Evolutionary conservation across 2,329 filamentous ascomycete species (phyloP).

Genomic region (Fusarium sp.): DNA sequence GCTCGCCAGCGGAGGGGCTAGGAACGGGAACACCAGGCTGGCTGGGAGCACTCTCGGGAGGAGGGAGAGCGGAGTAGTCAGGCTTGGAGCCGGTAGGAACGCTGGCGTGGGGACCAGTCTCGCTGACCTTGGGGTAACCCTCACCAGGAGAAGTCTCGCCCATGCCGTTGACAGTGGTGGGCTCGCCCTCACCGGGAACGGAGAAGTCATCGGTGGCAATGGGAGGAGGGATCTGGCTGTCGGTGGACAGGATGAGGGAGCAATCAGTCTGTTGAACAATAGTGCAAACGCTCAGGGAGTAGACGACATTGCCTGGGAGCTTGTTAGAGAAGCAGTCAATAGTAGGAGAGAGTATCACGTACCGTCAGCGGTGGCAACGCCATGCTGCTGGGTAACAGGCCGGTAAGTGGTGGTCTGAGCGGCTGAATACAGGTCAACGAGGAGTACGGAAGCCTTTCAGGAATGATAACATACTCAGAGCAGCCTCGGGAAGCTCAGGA

Average conservation of each 20-base stretch:
- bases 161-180: conserved; percentile 28
- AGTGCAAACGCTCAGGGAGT: conserved; percentile 51
- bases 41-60: conserved; percentile 9
- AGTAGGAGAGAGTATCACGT: conserved; percentile 1
- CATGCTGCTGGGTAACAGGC: conserved; percentile 45
- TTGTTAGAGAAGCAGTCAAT: background rate
- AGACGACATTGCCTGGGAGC: conserved; percentile 45
- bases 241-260: conserved; percentile 44
- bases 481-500: conserved; percentile 8
- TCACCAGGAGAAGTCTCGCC: conserved; percentile 18
- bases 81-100: conserved; percentile 16
- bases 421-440: conserved; percentile 38
- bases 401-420: conserved; percentile 43
- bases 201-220: conserved; percentile 9
- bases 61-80: conserved; percentile 24
- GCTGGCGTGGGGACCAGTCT: conserved; percentile 15
- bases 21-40: conserved; percentile 21
- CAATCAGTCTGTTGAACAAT: conserved; percentile 50
- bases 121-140: conserved; percentile 12
- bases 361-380: conserved; percentile 48
- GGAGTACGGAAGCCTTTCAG: background rate
- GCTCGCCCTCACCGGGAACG: conserved; percentile 21
- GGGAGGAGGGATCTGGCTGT: conserved; percentile 17
- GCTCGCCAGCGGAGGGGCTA: background rate
- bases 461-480: conserved; percentile 33